Evolutionary conservation across 164 flowering plant genomes (phyloP), one percentile per base, ranked within the genome.

Genomic region (Annona cherimola): DNA sequence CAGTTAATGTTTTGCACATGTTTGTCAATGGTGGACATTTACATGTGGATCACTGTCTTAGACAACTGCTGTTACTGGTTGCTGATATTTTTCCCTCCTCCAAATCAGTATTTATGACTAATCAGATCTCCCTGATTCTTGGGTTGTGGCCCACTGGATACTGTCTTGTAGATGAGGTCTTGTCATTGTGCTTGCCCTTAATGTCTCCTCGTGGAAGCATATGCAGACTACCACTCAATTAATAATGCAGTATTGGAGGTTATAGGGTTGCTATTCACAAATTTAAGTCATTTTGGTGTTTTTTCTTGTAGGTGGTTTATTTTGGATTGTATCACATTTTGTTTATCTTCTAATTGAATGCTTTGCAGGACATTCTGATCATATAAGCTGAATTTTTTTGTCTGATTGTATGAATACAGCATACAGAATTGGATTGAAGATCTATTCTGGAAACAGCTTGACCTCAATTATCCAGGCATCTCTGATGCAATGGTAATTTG

Each of bases 371-470:
- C 14, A 9, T 50, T 50, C 57, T 50, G 57, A 9, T 26, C 35
- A 26, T 26, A 26, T 26, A 50, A 50, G 14, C 57, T 50, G 57
- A 50, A 9, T 18, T 67, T 9, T 62, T 64, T 79, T 8, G 26
- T 42, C 41, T 42, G 44, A 64, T n/a, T 1, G 43, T 7, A 41
- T 18, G 19, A 40, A 42, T 77, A 54, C 91, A 94, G 99, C 88
- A 84, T 94, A 76, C 96, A 90, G 77, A 94, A 94, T 70, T 94
- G 98, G 99, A 73, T 94, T 73, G 95, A 88, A 81, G 99, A 92
- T 77, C 78, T 94, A 39, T 88, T 77, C 82, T 94, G 99, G 99
- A 94, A 94, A 80, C 98, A 94, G 81, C 92, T 89, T 68, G 97
- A 92, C 76, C 63, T 90, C 54, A 83, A 88, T 71, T 94, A 94